Percentiles rank a stretch among this genome's conserved stretches.
Conservation (phyloP, 176 grass and related monocot genomes). For the Aegilops umbellulata region DNA sequence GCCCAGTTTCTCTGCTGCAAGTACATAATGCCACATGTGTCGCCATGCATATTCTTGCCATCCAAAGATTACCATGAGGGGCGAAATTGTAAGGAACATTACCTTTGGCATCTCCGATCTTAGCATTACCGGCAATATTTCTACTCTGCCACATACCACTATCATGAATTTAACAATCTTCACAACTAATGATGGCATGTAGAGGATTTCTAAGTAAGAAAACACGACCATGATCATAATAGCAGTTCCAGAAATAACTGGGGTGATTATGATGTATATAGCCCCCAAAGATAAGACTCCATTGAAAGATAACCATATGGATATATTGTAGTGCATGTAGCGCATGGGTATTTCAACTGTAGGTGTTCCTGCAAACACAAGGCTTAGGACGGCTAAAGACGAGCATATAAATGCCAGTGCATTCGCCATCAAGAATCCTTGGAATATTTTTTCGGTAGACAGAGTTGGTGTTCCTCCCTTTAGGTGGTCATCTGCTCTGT, state of each 20-base stretch:
- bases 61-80: slow-evolving; percentile 29
- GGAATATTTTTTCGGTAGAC: neutral
- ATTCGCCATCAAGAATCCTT: slow-evolving; percentile 30
- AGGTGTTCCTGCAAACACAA: slow-evolving; percentile 28
- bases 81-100: slow-evolving; percentile 17
- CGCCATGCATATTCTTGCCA: slow-evolving; percentile 13
- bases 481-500: slow-evolving; percentile 4
- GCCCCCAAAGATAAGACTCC: neutral
- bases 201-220: neutral
- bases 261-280: slow-evolving; percentile 30
- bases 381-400: neutral
- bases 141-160: neutral
- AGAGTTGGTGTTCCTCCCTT: slow-evolving; percentile 24
- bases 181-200: neutral
- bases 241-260: slow-evolving; percentile 11
- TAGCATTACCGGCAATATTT: slow-evolving; percentile 8
- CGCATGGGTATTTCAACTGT: slow-evolving; percentile 29
- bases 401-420: slow-evolving; percentile 28
- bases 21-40: neutral
- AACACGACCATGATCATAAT: slow-evolving; percentile 27
- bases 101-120: slow-evolving; percentile 23
- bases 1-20: neutral
- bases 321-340: slow-evolving; percentile 30
- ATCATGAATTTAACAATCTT: neutral
- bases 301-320: slow-evolving; percentile 28